Conservation (phyloP, 1,284 basidiomycete species). For the Serendipita sp. region DNA sequence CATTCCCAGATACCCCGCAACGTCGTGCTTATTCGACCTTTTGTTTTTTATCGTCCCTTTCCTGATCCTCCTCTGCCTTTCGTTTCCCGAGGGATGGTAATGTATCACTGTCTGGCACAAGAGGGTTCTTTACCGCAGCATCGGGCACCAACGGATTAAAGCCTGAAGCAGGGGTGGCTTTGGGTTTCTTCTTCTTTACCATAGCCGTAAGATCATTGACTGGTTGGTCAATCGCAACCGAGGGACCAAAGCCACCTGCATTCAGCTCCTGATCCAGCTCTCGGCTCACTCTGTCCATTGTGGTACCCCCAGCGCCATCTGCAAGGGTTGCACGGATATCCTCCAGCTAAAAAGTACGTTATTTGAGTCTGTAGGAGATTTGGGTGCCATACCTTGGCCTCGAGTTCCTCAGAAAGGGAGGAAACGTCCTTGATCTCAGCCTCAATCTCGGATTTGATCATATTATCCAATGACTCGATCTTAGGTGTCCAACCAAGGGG, state of each 20-base stretch:
- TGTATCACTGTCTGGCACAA: neutral
- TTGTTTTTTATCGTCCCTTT: neutral
- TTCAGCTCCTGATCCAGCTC: constrained; percentile 57
- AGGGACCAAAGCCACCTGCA: constrained; percentile 19
- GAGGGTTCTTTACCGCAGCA: neutral
- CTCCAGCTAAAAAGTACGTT: constrained; percentile 43
- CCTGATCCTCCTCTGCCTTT: neutral
- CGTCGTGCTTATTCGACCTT: neutral
- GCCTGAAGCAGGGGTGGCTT: constrained; percentile 17
- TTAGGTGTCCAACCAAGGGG: constrained; percentile 32
- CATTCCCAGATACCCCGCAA: neutral
- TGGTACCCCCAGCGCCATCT: constrained; percentile 35
- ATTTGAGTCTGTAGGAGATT: neutral
- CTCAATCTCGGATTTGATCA: constrained; percentile 56
- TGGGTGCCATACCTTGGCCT: constrained; percentile 46
- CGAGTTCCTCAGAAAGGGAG: constrained; percentile 64
- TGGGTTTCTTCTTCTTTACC: constrained; percentile 75
- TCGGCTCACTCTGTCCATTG: constrained; percentile 49
- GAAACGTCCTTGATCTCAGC: constrained; percentile 63
- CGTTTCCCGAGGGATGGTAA: neutral
- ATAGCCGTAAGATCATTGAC: constrained; percentile 73
- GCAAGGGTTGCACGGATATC: constrained; percentile 70
- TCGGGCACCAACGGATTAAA: neutral
- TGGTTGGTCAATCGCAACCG: constrained; percentile 19
- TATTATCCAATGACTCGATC: constrained; percentile 30